Conservation (phyloP, 2,329 filamentous ascomycete species). For the Rhynchosporium graminicola region DNA sequence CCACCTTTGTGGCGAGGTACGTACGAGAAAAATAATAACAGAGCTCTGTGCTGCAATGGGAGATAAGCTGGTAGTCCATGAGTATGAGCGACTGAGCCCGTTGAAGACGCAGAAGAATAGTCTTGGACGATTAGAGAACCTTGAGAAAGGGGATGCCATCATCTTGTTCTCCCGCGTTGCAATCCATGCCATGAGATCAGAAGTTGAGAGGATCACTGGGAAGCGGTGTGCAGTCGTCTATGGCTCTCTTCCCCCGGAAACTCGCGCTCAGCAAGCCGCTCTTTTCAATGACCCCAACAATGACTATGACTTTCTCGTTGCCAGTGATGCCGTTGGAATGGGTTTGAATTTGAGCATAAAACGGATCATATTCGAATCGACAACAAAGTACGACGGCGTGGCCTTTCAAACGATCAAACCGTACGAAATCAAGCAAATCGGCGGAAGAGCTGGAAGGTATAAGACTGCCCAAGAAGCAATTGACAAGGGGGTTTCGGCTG, state of each 20-base stretch:
- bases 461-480: slow-evolving; percentile 65
- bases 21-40: slow-evolving; percentile 76
- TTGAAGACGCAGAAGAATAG: slow-evolving; percentile 66
- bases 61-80: slow-evolving; percentile 78
- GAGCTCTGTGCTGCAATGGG: slow-evolving; percentile 77
- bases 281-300: slow-evolving; percentile 95
- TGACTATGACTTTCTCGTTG: slow-evolving; percentile 91
- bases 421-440: slow-evolving; percentile 92
- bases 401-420: slow-evolving; percentile 60
- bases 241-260: slow-evolving; percentile 87
- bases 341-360: slow-evolving; percentile 92
- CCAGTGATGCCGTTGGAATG: slow-evolving; percentile 97
- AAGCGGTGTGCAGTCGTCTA: slow-evolving; percentile 90
- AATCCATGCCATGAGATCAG: slow-evolving; percentile 76
- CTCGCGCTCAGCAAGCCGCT: slow-evolving; percentile 83
- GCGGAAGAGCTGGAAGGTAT: slow-evolving; percentile 85
- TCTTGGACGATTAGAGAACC: slow-evolving; percentile 64
- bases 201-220: slow-evolving; percentile 75
- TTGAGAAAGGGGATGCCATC: slow-evolving; percentile 87
- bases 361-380: slow-evolving; percentile 82
- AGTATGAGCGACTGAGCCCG: slow-evolving; percentile 80
- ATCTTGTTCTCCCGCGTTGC: slow-evolving; percentile 82
- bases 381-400: slow-evolving; percentile 69
- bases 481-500: slow-evolving; percentile 21
- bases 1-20: slow-evolving; percentile 88